Conservation (phyloP, 768 basidiomycete genomes). For the Trametes coccinea region DNA sequence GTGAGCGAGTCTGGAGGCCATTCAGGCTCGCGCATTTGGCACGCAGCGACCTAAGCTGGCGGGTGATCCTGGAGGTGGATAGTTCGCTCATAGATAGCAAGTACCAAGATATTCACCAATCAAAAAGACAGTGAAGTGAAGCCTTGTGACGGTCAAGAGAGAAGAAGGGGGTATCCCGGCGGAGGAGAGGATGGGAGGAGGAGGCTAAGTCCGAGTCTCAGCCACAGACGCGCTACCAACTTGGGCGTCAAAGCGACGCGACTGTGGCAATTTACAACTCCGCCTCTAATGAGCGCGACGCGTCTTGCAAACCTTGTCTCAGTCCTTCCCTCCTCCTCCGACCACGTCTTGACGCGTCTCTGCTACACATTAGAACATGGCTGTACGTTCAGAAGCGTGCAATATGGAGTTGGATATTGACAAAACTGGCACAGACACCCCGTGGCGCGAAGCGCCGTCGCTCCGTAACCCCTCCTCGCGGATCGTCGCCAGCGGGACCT, state of each 20-base stretch:
- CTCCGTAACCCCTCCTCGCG: slow-evolving; percentile 55
- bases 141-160: neutral
- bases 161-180: slow-evolving; percentile 3
- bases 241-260: slow-evolving; percentile 19
- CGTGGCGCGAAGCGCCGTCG: slow-evolving; percentile 59
- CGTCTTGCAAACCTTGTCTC: slow-evolving; percentile 19
- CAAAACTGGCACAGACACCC: slow-evolving; percentile 35
- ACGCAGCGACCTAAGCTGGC: slow-evolving; percentile 49
- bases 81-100: slow-evolving; percentile 26
- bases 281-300: slow-evolving; percentile 26
- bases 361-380: neutral
- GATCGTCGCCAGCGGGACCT: slow-evolving; percentile 48
- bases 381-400: neutral
- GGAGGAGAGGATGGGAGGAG: neutral
- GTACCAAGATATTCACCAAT: too few species aligned
- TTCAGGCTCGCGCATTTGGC: slow-evolving; percentile 45
- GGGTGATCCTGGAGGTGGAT: slow-evolving; percentile 43
- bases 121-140: too few species aligned
- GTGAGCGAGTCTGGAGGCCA: slow-evolving; percentile 18
- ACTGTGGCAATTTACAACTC: slow-evolving; percentile 25
- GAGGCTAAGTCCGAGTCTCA: neutral
- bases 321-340: neutral
- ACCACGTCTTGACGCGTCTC: neutral
- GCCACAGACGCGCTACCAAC: slow-evolving; percentile 11
- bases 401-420: neutral